Conservation (phyloP, 2,329 filamentous ascomycete genomes). For the Exophiala sp. region DNA sequence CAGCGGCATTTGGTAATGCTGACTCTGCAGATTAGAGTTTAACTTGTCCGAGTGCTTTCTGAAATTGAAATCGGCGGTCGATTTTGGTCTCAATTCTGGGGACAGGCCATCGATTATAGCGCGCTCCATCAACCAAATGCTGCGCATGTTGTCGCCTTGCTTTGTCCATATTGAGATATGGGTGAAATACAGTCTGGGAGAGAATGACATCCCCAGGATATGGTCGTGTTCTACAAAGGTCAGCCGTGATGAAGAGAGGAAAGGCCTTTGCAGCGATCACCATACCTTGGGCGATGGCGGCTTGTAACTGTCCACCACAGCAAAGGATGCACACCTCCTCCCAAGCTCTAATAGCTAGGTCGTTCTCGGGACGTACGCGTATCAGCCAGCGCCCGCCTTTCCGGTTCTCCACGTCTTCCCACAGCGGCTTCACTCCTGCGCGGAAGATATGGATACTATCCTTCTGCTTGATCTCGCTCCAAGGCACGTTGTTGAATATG, state of each 20-base stretch:
- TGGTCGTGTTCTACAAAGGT: slow-evolving; percentile 62
- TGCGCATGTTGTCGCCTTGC: slow-evolving; percentile 71
- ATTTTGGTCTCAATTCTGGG: slow-evolving; percentile 64
- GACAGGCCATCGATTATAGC: slow-evolving; percentile 69
- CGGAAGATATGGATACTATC: slow-evolving; percentile 78
- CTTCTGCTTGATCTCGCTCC: slow-evolving; percentile 67
- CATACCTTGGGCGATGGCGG: slow-evolving; percentile 76
- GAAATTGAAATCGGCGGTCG: slow-evolving; percentile 57
- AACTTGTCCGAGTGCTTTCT: slow-evolving; percentile 85
- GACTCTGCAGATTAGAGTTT: slow-evolving; percentile 50
- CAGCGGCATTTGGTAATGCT: slow-evolving; percentile 5
- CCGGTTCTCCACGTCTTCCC: slow-evolving; percentile 82
- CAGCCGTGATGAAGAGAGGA: background rate
- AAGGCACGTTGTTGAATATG: slow-evolving; percentile 74
- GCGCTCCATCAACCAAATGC: slow-evolving; percentile 66
- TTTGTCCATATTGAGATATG: slow-evolving; percentile 93
- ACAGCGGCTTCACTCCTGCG: slow-evolving; percentile 66
- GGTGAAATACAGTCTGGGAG: slow-evolving; percentile 81
- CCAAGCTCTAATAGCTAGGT: slow-evolving; percentile 24
- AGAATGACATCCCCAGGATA: slow-evolving; percentile 80
- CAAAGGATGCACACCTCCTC: slow-evolving; percentile 29
- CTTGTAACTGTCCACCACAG: slow-evolving; percentile 35
- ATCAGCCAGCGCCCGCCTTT: slow-evolving; percentile 89
- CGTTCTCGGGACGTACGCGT: slow-evolving; percentile 65
- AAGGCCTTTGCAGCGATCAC: slow-evolving; percentile 26